Evolutionary conservation across 2,329 filamentous ascomycete species (phyloP), one percentile per base, ranked within the genome.

Genomic region (Penicillium freii): DNA sequence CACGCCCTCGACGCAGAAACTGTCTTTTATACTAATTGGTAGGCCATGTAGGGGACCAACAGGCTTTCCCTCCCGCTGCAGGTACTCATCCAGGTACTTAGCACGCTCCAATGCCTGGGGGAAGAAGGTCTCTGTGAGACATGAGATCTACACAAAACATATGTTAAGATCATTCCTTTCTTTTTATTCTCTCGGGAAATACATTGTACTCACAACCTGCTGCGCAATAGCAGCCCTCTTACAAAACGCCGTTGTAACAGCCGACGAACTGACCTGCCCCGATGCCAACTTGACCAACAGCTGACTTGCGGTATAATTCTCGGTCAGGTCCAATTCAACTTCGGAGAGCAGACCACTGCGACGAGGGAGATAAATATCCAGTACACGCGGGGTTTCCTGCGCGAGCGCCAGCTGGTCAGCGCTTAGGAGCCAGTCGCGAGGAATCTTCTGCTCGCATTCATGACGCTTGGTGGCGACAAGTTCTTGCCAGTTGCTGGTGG

Each of bases 261-360:
- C 62, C 34, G 63, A 21, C 6, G 68, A 65, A 19, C 53, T 69
- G 3, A 68, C 7, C 6, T 66, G 27, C 4, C 66, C 63, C 2
- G 52, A 53, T 0, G 63, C 61, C 9, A 71, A 53, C 9, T 63
- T 64, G 4, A 27, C 50, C 7, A 69, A 33, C 9, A 70, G 55
- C 19, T 66, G 57, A 0, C 45, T 49, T 6, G 65, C 68, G 3
- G 62, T 56, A 39, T 65, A 66, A 4, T 63, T 62, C 49, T 71
- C 67, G 0, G 82, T 84, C 36, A 84, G 80, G 9, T 73, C 69
- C 4, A 83, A 60, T 63, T 84, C 81, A n/a, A 69, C 58, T 0
- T 71, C 46, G 0, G 77, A 74, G 7, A 84, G 65, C 8, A 84
- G 66, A 1, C 80, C 80, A 49, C 77, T 79, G 48, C 51, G 52